Base-by-base conservation (phyloP, 1,139 yeast species). In the Sugiyamaella neomexicana region DNA sequence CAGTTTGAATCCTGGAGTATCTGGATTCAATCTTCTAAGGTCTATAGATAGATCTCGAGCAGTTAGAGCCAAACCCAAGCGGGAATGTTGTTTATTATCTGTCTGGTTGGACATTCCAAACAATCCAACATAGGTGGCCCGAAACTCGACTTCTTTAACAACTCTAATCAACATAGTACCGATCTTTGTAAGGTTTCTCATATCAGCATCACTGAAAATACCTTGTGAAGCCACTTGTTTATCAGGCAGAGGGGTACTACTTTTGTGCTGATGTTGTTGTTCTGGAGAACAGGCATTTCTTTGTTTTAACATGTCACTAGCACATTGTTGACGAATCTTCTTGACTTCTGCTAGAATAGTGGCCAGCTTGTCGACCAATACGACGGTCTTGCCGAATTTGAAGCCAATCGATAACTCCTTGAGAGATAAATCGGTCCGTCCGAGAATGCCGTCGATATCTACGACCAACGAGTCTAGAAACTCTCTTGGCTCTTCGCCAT, bases 1-100 rank as follows among this genome's bases (percentile, higher is more conserved):
- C 55, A 75, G 63, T 56, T 70, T 66, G 60, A 73, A 74, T 2
- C 75, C 75, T 7, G 76, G 75, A 45, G 68, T 68, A 40, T 65
- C 62, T 10, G 75, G 68, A 54, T 70, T 72, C 54, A 75, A 66
- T 1, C 76, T 64, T 34, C 75, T 61, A 20, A 74, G 46, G 49
- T 74, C 76, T 37, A 74, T 55, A 10, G 67, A 65, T 49, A 73
- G 51, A 53, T 74, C 76, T 46, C 72, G 70, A 45, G 70, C 66
- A 8, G 65, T 60, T n/a, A 64, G 58, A 1, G 68, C 68, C 52
- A 72, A 59, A 32, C 44, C 34, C 1, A 42, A 17, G 13, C 32
- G 38, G 2, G 29, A 27, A 10, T 31, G 27, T 23, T 48, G 44
- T 13, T 45, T 47, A 15, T 45, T 16, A 9, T 51, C 50, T 8